phyloP scores from a whole-genome alignment of 2,329 filamentous ascomycete species.

The Botrytis tulipae region DNA sequence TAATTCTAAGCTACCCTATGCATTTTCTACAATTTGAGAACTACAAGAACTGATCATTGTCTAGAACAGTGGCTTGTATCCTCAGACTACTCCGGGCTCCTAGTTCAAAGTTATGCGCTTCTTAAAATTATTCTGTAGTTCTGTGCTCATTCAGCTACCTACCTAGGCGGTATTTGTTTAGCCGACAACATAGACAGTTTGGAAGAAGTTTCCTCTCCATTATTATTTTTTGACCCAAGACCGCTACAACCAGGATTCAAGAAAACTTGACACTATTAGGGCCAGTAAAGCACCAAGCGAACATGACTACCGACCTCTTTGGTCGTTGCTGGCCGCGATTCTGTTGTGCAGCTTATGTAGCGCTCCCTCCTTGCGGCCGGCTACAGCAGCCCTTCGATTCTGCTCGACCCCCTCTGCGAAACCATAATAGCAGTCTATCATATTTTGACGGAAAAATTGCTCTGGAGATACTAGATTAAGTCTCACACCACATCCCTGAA shows the following conservation, averaged over 20 bases:
- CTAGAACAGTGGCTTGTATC: no score
- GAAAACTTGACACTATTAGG: accelerated
- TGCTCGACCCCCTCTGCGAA: not conserved
- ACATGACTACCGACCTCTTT: not conserved
- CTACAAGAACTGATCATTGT: no score
- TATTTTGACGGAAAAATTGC: accelerated
- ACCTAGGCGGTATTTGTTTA: not conserved
- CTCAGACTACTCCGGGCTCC: no score
- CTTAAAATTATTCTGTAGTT: no score
- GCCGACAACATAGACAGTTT: not conserved
- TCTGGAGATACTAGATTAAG: not conserved
- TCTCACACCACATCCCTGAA: not conserved
- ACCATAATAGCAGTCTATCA: no score
- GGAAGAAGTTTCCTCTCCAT: not conserved
- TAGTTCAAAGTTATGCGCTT: no score
- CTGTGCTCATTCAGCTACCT: not conserved
- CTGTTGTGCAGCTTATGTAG: not conserved
- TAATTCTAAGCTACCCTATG: no score
- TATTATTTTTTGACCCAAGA: no score
- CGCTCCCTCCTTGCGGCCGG: no score
- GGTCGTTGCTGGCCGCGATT: accelerated
- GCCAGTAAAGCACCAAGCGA: not conserved
- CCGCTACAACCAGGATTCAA: accelerated
- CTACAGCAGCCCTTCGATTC: not conserved
- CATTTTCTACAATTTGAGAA: no score